Percentiles rank a stretch among this genome's conserved stretches.
Conservation (phyloP, 768 basidiomycete species). For the Kwoniella pini region DNA sequence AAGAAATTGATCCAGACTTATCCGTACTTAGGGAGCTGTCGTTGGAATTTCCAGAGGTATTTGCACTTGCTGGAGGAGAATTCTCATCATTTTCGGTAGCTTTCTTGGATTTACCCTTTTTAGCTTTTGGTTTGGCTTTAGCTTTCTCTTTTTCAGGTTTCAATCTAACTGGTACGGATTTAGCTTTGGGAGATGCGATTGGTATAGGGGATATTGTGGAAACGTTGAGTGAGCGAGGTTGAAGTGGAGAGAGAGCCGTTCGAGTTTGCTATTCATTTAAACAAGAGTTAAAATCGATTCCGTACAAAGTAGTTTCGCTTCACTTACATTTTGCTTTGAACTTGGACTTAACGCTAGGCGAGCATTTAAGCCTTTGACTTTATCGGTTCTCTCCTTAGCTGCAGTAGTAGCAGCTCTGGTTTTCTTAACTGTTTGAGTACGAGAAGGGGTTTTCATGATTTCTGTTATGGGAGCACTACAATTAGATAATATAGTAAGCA, state of each 20-base stretch:
- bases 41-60: no score
- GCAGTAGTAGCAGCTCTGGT: constrained; percentile 46
- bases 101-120: constrained; percentile 19
- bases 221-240: constrained; percentile 33
- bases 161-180: constrained; percentile 1
- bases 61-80: constrained; percentile 4
- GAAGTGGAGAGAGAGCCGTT: constrained; percentile 42
- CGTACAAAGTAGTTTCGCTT: neutral
- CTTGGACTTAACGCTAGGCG: constrained; percentile 32
- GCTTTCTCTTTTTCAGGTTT: constrained; percentile 2
- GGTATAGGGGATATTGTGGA: constrained; percentile 7
- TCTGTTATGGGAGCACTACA: constrained; percentile 40
- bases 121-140: constrained; percentile 17
- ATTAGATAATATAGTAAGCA: no score
- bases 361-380: constrained; percentile 35
- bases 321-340: constrained; percentile 22
- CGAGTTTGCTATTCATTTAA: constrained; percentile 6
- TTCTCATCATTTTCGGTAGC: constrained; percentile 8
- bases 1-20: neutral
- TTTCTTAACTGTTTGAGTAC: constrained; percentile 49
- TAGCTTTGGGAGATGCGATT: constrained; percentile 13
- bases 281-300: no score
- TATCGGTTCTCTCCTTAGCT: constrained; percentile 42
- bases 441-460: constrained; percentile 51
- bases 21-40: neutral